phyloP scores from a whole-genome alignment of 2,329 filamentous ascomycete genomes.

The Neofusicoccum ribis region DNA sequence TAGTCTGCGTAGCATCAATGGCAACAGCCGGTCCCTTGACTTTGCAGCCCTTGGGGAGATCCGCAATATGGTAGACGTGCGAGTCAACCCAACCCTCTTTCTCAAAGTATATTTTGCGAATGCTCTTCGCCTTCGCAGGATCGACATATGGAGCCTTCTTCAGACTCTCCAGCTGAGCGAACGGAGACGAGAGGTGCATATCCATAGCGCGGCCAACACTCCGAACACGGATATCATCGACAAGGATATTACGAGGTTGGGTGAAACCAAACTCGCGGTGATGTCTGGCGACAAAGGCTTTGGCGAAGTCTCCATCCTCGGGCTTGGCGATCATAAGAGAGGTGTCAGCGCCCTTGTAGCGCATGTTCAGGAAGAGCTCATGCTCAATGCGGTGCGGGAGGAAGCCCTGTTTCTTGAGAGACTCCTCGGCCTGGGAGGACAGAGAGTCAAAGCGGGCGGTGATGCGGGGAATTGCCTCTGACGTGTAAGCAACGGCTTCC shows the following conservation, averaged over 20 bases:
- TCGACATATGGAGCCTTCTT: constrained; percentile 67
- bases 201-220: constrained; percentile 70
- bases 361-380: constrained; percentile 46
- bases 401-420: constrained; percentile 68
- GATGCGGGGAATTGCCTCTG: constrained; percentile 41
- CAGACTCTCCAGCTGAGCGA: constrained; percentile 44
- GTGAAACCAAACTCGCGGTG: constrained; percentile 47
- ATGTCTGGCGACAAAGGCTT: constrained; percentile 40
- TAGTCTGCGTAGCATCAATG: constrained; percentile 48
- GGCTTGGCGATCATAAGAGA: constrained; percentile 44
- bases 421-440: constrained; percentile 33
- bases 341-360: constrained; percentile 47
- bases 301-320: constrained; percentile 34
- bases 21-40: constrained; percentile 35
- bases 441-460: constrained; percentile 53
- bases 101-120: constrained; percentile 60
- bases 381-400: constrained; percentile 27
- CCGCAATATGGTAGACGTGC: constrained; percentile 29
- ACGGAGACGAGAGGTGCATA: constrained; percentile 13
- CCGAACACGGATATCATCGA: constrained; percentile 16
- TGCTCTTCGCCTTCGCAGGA: constrained; percentile 52
- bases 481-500: constrained; percentile 56
- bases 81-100: constrained; percentile 25
- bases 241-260: constrained; percentile 37
- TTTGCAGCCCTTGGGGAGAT: constrained; percentile 25